Percentiles rank a stretch among this genome's conserved stretches.
These are phyloP conservation scores for Phoma sp. DNA, from an alignment of 2,329 filamentous ascomycete species.

Conservation along the genomic window DNA sequence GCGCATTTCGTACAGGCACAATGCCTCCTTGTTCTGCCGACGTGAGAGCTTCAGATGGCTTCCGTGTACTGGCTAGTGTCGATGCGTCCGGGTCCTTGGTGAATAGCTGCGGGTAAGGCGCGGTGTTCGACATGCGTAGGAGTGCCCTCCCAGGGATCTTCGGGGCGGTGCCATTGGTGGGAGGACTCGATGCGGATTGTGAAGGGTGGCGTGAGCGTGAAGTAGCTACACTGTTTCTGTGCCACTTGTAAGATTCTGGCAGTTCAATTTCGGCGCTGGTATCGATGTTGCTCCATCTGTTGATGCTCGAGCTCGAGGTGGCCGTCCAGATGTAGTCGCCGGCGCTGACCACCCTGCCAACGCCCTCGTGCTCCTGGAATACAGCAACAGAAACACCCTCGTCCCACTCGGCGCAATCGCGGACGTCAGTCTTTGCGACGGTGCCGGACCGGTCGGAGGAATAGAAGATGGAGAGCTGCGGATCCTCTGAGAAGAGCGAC, in stretches of 20 bases:
- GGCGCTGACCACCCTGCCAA: constrained; percentile 69
- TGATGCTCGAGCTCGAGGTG: constrained; percentile 88
- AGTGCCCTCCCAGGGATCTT: constrained; percentile 81
- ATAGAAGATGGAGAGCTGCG: constrained; percentile 87
- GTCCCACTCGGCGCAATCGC: constrained; percentile 77
- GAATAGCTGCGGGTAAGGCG: constrained; percentile 71
- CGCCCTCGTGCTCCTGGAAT: constrained; percentile 87
- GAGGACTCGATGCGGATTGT: constrained; percentile 43
- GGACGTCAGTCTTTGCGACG: constrained; percentile 94
- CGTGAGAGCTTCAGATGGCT: constrained; percentile 64
- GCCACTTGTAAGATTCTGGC: constrained; percentile 56
- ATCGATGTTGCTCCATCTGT: constrained; percentile 88
- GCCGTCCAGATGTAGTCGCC: constrained; percentile 88
- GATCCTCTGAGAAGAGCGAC: constrained; percentile 90
- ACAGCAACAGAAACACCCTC: constrained; percentile 90
- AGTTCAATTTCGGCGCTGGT: constrained; percentile 73
- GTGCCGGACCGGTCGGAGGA: constrained; percentile 91
- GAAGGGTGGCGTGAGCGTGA: constrained; percentile 52
- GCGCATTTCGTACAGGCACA: constrained; percentile 52
- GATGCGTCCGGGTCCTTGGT: constrained; percentile 63
- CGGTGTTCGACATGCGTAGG: constrained; percentile 83
- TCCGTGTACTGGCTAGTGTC: constrained; percentile 61
- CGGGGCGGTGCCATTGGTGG: constrained; percentile 49
- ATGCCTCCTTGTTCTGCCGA: constrained; percentile 44
- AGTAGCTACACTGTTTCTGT: constrained; percentile 63